Percentiles rank a stretch among this genome's conserved stretches.
phyloP scores from a whole-genome alignment of 345 rosid genomes.

The Lepidium didymum region DNA sequence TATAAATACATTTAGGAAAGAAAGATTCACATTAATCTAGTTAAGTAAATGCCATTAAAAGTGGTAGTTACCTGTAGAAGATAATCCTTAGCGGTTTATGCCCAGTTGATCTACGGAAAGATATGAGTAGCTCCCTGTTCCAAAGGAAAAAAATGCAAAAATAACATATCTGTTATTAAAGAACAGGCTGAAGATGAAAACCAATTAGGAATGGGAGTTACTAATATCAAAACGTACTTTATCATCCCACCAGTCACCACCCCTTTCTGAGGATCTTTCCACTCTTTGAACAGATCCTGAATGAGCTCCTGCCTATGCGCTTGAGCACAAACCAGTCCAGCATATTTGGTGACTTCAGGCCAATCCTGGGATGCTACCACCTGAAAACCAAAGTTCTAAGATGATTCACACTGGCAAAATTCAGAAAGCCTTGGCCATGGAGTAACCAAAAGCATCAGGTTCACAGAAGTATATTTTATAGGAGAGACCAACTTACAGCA shows the following conservation, averaged over 20 bases:
- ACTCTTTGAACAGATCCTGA: slow-evolving; percentile 85
- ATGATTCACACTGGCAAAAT: neutral
- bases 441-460: neutral
- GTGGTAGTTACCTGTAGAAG: slow-evolving; percentile 63
- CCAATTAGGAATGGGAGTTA: neutral
- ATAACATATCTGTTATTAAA: neutral
- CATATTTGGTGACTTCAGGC: slow-evolving; percentile 98
- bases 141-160: neutral
- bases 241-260: slow-evolving; percentile 96
- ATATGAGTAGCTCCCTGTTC: slow-evolving; percentile 80
- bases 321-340: slow-evolving; percentile 97
- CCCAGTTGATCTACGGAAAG: slow-evolving; percentile 94
- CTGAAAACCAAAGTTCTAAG: slow-evolving; percentile 32
- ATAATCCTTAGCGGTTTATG: slow-evolving; percentile 92
- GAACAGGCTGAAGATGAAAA: neutral
- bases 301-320: slow-evolving; percentile 99
- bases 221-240: slow-evolving; percentile 42
- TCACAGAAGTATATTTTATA: neutral
- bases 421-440: neutral
- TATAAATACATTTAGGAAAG: neutral
- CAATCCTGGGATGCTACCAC: slow-evolving; percentile 99
- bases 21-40: neutral
- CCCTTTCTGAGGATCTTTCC: slow-evolving; percentile 95
- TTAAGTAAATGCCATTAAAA: neutral
- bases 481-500: slow-evolving; percentile 49